Base-by-base conservation (phyloP, 1,139 yeast genomes). In the Debaryomyces sp. region DNA sequence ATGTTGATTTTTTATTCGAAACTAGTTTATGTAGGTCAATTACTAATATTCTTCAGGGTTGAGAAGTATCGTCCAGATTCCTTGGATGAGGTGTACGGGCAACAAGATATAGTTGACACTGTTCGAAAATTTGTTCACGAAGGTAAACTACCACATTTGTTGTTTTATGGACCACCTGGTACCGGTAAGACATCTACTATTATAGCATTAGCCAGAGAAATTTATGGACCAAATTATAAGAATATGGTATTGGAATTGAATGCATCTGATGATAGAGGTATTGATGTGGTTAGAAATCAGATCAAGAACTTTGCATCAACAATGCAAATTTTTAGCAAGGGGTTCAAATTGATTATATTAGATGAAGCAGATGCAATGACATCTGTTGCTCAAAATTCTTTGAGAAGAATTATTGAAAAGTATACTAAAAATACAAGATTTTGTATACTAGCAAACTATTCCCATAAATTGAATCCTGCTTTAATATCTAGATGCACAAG, bases 311-410 rank as follows among this genome's bases (percentile, higher is more conserved):
- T 88, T 66, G 96, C 96, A 12, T 81, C 89, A 43, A 94, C 99
- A 1, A 83, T 90, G 77, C 99, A 95, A 66, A 94, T 95, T 48
- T 95, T 94, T 70, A 69, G 78, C 51, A 68, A 70, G 50, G 91
- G 94, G 13, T 94, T 92, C 77, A 95, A 95, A 63, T 75, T 95
- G 57, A 87, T 95, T 51, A 90, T 95, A 32, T 75, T 95, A 55
- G 99, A 95, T 71, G 99, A 95, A 70, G 99, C 99, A 0, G 99
- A 95, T 69, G 96, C 99, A 41, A 95, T 95, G 99, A 94, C 99
- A 1, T 85, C 88, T 51, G 96, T 88, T 8, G 99, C 99, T 0
- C 71, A 95, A 66, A 94, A 94, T 64, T 97, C 99, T 1, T 74
- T 95, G 54, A 81, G 99, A 67, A 75, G 99, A 52, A 83, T 81